Evolutionary conservation across 805 yeast genomes (phyloP), one percentile per base, ranked within the genome.

Genomic region (Nakazawaea laoshanensis): DNA sequence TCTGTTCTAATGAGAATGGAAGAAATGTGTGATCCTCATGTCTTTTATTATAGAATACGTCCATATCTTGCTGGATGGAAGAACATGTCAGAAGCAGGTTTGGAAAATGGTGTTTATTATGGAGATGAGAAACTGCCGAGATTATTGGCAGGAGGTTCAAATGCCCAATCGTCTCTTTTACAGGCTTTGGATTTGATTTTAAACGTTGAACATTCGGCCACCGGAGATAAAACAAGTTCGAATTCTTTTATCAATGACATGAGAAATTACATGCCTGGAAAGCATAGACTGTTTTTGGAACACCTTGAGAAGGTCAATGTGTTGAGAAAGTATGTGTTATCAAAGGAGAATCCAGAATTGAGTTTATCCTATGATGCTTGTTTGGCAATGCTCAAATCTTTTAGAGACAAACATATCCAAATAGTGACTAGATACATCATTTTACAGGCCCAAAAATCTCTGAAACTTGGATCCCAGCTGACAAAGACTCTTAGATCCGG

Each of bases 51-150:
- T 61, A 70, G 89, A 39, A 69, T 88, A 29, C 68, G 97, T 48
- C 96, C 96, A 1, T 88, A 71, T 46, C 61, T 89, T 42, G 95
- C 96, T 1, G 97, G 96, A 2, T 89, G 96, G 94, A 77, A 77
- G 50, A 84, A 84, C 48, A 88, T 89, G 96, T 74, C 71, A 17
- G 85, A 74, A 36, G 87, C 79, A 2, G 96, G 96, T 0, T 64
- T 88, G 37, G 63, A 63, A 30, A 55, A 76, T 38, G 97, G 96
- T 1, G 78, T 88, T 2, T 60, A 65, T 30, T 88, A 88, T 50
- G 94, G 94, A 17, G 63, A 69, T 34, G 86, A 77, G 47, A 48
- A 53, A 2, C 53, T 44, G 19, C 79, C 74, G 31, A 61, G 79
- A 44, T 50, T 56, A 21, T 79, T 70, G 52, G 67, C 94, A 12